Percentiles rank a stretch among this genome's conserved stretches.
Evolutionary conservation across 2,329 filamentous ascomycete genomes (phyloP).

Genomic region (Talaromyces verruculosus): DNA sequence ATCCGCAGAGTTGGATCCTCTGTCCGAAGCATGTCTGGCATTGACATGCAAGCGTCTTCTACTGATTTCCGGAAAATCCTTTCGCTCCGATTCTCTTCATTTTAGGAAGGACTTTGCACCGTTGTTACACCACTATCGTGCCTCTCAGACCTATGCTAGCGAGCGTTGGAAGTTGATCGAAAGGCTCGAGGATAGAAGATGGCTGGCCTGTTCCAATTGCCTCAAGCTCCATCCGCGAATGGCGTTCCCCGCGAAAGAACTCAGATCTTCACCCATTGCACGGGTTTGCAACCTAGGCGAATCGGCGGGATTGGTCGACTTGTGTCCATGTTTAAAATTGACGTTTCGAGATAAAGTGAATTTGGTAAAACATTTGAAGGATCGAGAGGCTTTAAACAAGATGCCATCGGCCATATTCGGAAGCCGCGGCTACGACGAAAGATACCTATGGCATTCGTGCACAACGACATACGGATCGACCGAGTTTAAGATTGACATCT

Average conservation of each 20-base stretch:
- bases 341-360: constrained; percentile 41
- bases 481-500: constrained; percentile 37
- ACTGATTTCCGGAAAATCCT: constrained; percentile 33
- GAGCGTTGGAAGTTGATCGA: constrained; percentile 40
- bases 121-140: constrained; percentile 42
- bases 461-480: constrained; percentile 37
- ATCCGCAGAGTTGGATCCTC: constrained; percentile 35
- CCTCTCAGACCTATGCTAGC: constrained; percentile 38
- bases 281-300: constrained; percentile 38
- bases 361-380: constrained; percentile 34
- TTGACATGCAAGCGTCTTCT: constrained; percentile 41
- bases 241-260: constrained; percentile 35
- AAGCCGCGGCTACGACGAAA: constrained; percentile 28
- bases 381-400: constrained; percentile 31
- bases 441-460: constrained; percentile 43
- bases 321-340: constrained; percentile 43
- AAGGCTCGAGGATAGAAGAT: constrained; percentile 37
- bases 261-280: constrained; percentile 35
- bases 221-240: constrained; percentile 41
- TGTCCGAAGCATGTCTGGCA: constrained; percentile 40
- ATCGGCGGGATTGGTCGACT: constrained; percentile 39
- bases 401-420: constrained; percentile 33
- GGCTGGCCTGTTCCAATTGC: constrained; percentile 40
- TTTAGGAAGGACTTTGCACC: constrained; percentile 42
- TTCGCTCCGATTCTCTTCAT: constrained; percentile 36